phyloP scores from a whole-genome alignment of 345 rosid genomes.

The Syzygium aqueum region DNA sequence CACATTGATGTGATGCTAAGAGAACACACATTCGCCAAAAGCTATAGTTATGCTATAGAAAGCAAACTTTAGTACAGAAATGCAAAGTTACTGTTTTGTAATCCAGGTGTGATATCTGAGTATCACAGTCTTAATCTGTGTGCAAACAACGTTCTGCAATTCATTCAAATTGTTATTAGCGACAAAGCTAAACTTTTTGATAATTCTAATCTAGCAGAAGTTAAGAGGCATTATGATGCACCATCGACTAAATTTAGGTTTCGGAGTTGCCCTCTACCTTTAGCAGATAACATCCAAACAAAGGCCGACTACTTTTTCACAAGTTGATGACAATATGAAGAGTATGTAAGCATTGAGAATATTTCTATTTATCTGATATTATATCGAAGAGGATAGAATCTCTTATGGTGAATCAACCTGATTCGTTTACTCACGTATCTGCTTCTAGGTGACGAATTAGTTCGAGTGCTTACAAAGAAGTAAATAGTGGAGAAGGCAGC shows the following conservation, averaged over 20 bases:
- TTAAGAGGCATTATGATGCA: not conserved
- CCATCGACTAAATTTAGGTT: not conserved
- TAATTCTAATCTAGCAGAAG: not conserved
- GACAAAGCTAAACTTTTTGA: not conserved
- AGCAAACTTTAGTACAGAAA: not conserved
- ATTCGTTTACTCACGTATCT: not conserved
- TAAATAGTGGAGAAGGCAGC: slow-evolving; percentile 79
- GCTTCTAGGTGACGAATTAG: not conserved
- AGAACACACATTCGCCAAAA: not conserved
- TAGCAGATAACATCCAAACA: not conserved
- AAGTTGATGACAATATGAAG: not conserved
- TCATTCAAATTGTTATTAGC: not conserved
- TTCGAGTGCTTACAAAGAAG: slow-evolving; percentile 38
- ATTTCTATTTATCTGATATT: not conserved
- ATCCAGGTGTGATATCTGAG: not conserved
- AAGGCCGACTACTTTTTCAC: not conserved
- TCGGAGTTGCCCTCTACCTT: not conserved
- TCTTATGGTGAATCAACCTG: not conserved
- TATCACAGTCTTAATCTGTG: not conserved
- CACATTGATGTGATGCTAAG: not conserved
- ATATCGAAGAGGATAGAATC: not conserved
- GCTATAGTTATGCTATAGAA: not conserved
- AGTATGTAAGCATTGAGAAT: not conserved
- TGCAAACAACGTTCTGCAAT: not conserved
- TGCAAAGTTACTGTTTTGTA: not conserved